Conservation (phyloP, 2,329 filamentous ascomycete genomes). For the Fusarium sterilihyphosum region DNA sequence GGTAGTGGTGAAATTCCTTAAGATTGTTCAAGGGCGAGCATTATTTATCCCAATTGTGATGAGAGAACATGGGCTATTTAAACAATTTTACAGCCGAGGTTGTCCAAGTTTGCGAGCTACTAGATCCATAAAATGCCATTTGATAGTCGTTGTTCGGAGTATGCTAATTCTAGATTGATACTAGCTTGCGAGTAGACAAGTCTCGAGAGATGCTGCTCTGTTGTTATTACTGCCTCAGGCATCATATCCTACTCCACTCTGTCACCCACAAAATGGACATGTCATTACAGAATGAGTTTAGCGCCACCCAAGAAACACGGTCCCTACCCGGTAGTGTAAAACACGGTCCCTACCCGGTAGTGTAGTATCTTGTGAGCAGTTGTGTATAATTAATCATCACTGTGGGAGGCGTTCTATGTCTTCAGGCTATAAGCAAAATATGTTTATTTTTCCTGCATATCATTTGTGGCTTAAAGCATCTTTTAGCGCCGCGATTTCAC, state of each 20-base stretch:
- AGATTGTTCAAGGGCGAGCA: background rate
- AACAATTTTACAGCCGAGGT: background rate
- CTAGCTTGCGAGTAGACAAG: background rate
- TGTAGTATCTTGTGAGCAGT: background rate
- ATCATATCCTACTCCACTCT: fast-evolving
- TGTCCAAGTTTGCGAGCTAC: background rate
- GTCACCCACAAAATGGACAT: background rate
- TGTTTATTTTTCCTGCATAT: fast-evolving
- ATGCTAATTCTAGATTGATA: background rate
- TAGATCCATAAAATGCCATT: background rate
- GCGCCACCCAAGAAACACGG: background rate
- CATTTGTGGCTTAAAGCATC: fast-evolving
- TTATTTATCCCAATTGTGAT: background rate
- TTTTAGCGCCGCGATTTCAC: background rate
- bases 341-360: background rate
- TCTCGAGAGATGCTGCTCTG: background rate
- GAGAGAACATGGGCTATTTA: background rate
- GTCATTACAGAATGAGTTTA: background rate
- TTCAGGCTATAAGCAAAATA: background rate
- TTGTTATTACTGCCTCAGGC: background rate
- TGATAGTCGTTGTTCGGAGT: fast-evolving
- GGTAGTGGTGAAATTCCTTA: background rate
- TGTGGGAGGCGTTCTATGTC: background rate
- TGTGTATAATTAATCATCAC: no score
- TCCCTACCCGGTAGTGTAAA: no score